phyloP scores from a whole-genome alignment of 1,284 basidiomycete species.

The Neolentinus lepideus region DNA sequence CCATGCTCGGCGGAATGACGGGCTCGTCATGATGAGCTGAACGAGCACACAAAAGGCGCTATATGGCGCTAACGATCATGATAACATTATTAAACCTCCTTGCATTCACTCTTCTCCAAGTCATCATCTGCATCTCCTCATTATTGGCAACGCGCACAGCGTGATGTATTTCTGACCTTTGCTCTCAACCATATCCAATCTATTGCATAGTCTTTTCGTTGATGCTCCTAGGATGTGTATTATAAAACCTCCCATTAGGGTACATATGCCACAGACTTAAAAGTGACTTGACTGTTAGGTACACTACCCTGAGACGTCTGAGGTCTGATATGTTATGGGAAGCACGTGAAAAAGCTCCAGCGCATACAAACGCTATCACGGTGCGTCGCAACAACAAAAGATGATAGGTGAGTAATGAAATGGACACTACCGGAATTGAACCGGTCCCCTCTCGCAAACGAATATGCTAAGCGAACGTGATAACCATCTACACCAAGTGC shows the following conservation, averaged over 20 bases:
- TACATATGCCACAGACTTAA: no score
- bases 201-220: not conserved
- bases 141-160: not conserved
- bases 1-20: constrained; percentile 13
- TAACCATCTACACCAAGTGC: not conserved
- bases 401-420: not conserved
- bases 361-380: no score
- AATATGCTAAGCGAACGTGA: not conserved
- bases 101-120: not conserved
- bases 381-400: no score
- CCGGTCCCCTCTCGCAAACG: not conserved
- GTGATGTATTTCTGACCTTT: not conserved
- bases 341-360: no score
- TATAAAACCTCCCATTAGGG: not conserved
- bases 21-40: not conserved
- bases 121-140: not conserved
- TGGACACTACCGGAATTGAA: constrained; percentile 1
- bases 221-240: not conserved
- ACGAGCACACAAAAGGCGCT: not conserved
- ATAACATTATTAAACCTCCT: not conserved
- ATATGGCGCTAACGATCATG: not conserved
- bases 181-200: not conserved
- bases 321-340: no score
- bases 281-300: no score
- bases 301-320: no score